phyloP scores from a whole-genome alignment of 306 rosid species.

The Acacia melanoxylon region DNA sequence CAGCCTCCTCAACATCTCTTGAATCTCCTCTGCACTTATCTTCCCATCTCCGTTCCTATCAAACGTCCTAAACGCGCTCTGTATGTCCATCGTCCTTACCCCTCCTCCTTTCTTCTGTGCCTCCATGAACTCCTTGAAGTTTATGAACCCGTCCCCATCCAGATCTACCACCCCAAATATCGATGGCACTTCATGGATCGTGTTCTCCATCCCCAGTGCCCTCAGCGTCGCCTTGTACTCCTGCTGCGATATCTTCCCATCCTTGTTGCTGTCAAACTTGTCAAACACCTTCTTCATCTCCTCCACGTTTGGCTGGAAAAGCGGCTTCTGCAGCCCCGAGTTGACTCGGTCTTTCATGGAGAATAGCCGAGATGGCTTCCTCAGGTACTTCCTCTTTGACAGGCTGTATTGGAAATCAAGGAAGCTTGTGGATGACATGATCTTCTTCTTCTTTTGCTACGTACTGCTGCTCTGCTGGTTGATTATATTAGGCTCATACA shows the following conservation, averaged over 20 bases:
- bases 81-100: slow-evolving; percentile 53
- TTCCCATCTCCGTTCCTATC: slow-evolving; percentile 79
- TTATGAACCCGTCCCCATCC: slow-evolving; percentile 83
- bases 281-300: slow-evolving; percentile 87
- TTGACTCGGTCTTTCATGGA: slow-evolving; percentile 19
- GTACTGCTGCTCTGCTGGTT: slow-evolving; percentile 12
- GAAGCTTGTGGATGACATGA: slow-evolving; percentile 51
- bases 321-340: slow-evolving; percentile 40
- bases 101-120: slow-evolving; percentile 74
- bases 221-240: slow-evolving; percentile 66
- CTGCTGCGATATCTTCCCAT: slow-evolving; percentile 73
- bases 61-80: slow-evolving; percentile 58
- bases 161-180: slow-evolving; percentile 69
- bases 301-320: slow-evolving; percentile 56
- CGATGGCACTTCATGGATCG: slow-evolving; percentile 55
- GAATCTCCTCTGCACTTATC: slow-evolving; percentile 82
- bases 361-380: slow-evolving; percentile 50
- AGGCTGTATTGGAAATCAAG: slow-evolving; percentile 81
- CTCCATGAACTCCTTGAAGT: slow-evolving; percentile 73
- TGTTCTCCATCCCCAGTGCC: slow-evolving; percentile 61
- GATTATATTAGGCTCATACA: slow-evolving; percentile 16
- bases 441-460: not conserved
- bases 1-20: slow-evolving; percentile 56
- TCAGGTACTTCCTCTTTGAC: slow-evolving; percentile 58
- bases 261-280: slow-evolving; percentile 72